Evolutionary conservation across 768 basidiomycete genomes (phyloP), one percentile per base, ranked within the genome.

Genomic region (Lactarius vividus): DNA sequence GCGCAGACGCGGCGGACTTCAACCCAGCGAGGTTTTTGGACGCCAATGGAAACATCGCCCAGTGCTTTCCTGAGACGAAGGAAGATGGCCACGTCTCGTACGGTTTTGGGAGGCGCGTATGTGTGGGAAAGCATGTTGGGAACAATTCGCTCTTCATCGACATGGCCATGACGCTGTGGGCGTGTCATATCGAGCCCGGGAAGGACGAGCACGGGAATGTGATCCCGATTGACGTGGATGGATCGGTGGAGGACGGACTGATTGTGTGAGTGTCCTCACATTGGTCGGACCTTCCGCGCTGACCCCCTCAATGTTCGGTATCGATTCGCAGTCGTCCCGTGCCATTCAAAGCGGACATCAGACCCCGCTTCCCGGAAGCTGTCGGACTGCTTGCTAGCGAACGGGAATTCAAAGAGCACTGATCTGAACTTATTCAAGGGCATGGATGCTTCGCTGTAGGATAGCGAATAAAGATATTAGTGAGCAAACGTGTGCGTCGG

Each of bases 131-230:
- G 1, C 35, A 52, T 8, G 52, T 68, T 16, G 64, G 55, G 2
- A 74, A 76, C 57, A 69, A 74, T 28, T 71, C 73, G 23, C 28
- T 77, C 15, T 77, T 76, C 59, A 75, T 77, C 37, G 65, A 70
- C 40, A 73, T 77, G n/a, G 76, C 76, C 11, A 57, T 69, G 29
- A 62, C 74, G 3, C 67, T 79, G 28, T 72, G 69, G 64, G 72
- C 74, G 4, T 64, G 57, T 42, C 69, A 68, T 46, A 64, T 75
- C 31, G 58, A 59, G 8, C 39, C 37, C 5, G 57, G 58, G 42
- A 53, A 20, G 28, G 64, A 62, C 16, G 57, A 7, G 7, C 40
- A 15, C 8, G 65, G 62, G 4, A 18, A 58, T 18, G 28, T 53
- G 11, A 18, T 52, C 20, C 65, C 65, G 2, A 53, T 66, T 46